phyloP scores from a whole-genome alignment of 1,284 basidiomycete genomes.

The Papiliotrema flavescens region DNA sequence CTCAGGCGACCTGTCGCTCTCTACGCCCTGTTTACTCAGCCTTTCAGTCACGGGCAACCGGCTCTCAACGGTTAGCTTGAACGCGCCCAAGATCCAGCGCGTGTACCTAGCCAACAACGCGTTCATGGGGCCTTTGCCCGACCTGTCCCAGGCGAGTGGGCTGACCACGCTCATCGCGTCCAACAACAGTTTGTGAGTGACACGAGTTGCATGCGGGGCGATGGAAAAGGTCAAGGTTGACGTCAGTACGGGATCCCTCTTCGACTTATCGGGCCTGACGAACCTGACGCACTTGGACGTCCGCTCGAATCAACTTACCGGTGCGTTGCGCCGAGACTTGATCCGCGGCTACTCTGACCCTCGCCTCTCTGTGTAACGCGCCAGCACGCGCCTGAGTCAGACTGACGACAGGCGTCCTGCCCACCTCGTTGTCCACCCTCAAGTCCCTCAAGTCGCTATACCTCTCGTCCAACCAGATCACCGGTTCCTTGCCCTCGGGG shows the following conservation, averaged over 20 bases:
- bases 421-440: slow-evolving; percentile 3
- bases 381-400: too few species aligned
- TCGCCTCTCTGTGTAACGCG: too few species aligned
- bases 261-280: slow-evolving; percentile 11
- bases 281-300: slow-evolving; percentile 19
- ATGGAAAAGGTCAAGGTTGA: neutral
- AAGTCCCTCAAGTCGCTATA: slow-evolving; percentile 11
- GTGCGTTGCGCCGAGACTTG: slow-evolving; percentile 9
- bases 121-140: slow-evolving; percentile 10
- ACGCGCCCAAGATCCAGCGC: slow-evolving; percentile 3
- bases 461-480: slow-evolving; percentile 17
- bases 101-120: slow-evolving; percentile 10
- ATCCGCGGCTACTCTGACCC: too few species aligned
- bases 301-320: slow-evolving; percentile 15
- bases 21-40: neutral
- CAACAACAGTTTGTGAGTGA: slow-evolving; percentile 14
- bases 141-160: slow-evolving; percentile 5
- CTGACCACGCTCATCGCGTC: slow-evolving; percentile 11
- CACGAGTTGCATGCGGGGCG: neutral
- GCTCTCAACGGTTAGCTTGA: slow-evolving; percentile 4
- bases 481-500: slow-evolving; percentile 11
- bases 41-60: slow-evolving; percentile 5
- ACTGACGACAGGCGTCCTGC: slow-evolving; percentile 6
- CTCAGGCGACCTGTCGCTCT: slow-evolving; percentile 5
- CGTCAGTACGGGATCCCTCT: slow-evolving; percentile 18